A percentile compares a stretch with the other conserved stretches of the same genome.
Conservation (phyloP, 2,329 filamentous ascomycete species). For the Nothomitra cinnamomea region DNA sequence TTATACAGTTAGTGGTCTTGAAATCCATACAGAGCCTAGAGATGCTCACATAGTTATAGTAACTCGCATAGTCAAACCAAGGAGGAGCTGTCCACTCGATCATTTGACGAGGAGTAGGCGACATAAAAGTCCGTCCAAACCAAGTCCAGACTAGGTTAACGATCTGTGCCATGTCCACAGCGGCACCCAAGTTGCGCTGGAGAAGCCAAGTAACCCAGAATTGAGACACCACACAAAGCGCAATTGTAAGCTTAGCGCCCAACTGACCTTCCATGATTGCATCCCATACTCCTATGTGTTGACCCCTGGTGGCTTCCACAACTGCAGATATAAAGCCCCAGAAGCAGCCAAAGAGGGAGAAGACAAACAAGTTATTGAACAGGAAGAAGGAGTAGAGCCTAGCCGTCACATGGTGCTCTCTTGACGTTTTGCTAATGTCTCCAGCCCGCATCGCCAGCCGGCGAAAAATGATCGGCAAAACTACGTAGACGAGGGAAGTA, state of each 20-base stretch:
- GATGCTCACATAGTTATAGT: constrained; percentile 62
- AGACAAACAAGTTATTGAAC: constrained; percentile 91
- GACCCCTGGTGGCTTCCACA: constrained; percentile 34
- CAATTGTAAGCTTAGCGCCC: constrained; percentile 46
- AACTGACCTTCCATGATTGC: constrained; percentile 49
- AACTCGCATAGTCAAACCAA: constrained; percentile 84
- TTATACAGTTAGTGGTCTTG: background rate
- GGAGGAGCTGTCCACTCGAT: constrained; percentile 89
- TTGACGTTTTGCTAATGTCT: constrained; percentile 78
- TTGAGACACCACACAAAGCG: constrained; percentile 64
- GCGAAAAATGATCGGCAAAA: constrained; percentile 82
- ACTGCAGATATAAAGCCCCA: constrained; percentile 58
- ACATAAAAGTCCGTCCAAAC: constrained; percentile 67
- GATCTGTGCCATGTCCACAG: constrained; percentile 83
- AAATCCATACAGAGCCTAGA: background rate
- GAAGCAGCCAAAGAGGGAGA: constrained; percentile 74
- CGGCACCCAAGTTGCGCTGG: constrained; percentile 81
- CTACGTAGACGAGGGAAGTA: constrained; percentile 71
- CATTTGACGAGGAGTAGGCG: constrained; percentile 74
- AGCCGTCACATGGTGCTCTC: constrained; percentile 77
- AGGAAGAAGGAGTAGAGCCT: constrained; percentile 94
- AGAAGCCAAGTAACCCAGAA: constrained; percentile 94
- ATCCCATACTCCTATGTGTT: constrained; percentile 46
- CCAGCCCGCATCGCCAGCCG: constrained; percentile 68
- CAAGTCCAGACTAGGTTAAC: constrained; percentile 74